Conservation (phyloP, 2,329 filamentous ascomycete genomes). For the Aureobasidium zeae region DNA sequence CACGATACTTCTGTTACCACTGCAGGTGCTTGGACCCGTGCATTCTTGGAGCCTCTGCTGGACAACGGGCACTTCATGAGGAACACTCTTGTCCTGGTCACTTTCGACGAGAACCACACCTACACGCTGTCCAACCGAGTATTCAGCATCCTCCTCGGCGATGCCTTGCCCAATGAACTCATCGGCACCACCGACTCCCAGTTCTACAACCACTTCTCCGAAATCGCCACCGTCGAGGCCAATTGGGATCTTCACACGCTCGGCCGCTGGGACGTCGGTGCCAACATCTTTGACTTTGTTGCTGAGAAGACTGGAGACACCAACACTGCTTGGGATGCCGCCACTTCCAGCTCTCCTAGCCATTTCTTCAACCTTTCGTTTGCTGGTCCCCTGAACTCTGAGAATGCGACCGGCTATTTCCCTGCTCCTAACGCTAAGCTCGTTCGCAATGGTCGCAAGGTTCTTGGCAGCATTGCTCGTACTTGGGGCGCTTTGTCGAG, state of each 20-base stretch:
- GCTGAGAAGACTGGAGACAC: constrained; percentile 30
- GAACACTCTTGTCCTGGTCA: constrained; percentile 65
- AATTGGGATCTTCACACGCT: constrained; percentile 39
- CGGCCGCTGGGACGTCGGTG: constrained; percentile 39
- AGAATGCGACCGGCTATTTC: constrained; percentile 21
- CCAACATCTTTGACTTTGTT: constrained; percentile 36
- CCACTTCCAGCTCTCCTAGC: constrained; percentile 21
- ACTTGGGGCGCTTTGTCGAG: constrained; percentile 19
- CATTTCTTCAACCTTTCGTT: constrained; percentile 28
- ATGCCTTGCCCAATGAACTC: constrained; percentile 56
- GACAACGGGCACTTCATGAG: constrained; percentile 62
- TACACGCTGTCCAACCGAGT: constrained; percentile 61
- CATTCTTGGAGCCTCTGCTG: constrained; percentile 62
- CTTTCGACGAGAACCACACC: constrained; percentile 68
- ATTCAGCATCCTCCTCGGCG: constrained; percentile 62
- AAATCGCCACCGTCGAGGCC: constrained; percentile 36
- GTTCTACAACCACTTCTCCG: constrained; percentile 45
- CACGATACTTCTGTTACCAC: constrained; percentile 64
- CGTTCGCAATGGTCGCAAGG: constrained; percentile 24
- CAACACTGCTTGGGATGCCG: constrained; percentile 22
- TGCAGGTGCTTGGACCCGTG: constrained; percentile 58
- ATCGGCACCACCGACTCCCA: constrained; percentile 58
- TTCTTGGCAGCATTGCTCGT: constrained; percentile 25
- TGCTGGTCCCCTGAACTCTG: constrained; percentile 27
- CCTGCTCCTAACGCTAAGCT: constrained; percentile 26